Conservation (phyloP, 2,329 filamentous ascomycete genomes). For the Lizonia empirigonia region DNA sequence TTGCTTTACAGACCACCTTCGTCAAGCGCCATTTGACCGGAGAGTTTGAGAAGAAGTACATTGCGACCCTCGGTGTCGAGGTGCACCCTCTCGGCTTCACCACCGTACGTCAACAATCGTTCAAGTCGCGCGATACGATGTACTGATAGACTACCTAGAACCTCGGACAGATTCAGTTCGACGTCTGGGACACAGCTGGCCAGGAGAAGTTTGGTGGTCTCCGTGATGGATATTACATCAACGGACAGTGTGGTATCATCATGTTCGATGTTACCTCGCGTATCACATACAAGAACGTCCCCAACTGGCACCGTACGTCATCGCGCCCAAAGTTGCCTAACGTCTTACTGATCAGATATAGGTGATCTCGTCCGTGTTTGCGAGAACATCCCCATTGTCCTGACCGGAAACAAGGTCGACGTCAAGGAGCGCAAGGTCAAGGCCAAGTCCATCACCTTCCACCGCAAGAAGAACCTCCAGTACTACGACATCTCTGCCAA, state of each 20-base stretch:
- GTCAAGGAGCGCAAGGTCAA: constrained; percentile 99
- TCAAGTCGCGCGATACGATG: constrained; percentile 12
- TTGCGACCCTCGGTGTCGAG: constrained; percentile 98
- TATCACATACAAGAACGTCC: constrained; percentile 99
- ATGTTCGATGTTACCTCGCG: constrained; percentile 99
- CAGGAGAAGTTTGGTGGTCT: constrained; percentile 99
- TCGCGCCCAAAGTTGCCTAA: neutral
- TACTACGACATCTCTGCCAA: constrained; percentile 99
- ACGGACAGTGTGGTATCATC: constrained; percentile 99
- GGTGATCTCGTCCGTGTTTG: constrained; percentile 98
- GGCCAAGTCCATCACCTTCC: constrained; percentile 99
- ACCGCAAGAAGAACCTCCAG: constrained; percentile 99
- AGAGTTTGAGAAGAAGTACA: constrained; percentile 99
- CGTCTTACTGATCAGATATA: constrained; percentile 49
- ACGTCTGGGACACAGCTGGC: constrained; percentile 98
- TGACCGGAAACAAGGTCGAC: constrained; percentile 99
- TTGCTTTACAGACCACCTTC: constrained; percentile 81
- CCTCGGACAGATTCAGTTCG: constrained; percentile 95
- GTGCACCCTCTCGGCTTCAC: constrained; percentile 98
- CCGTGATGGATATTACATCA: constrained; percentile 99
- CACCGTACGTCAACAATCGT: constrained; percentile 71
- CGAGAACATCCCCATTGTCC: constrained; percentile 98
- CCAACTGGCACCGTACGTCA: constrained; percentile 98
- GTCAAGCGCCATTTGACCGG: constrained; percentile 99
- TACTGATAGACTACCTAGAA: constrained; percentile 61